These are phyloP conservation scores for Claviceps arundinis DNA, from an alignment of 2,329 filamentous ascomycete species.

Conservation along the genomic window DNA sequence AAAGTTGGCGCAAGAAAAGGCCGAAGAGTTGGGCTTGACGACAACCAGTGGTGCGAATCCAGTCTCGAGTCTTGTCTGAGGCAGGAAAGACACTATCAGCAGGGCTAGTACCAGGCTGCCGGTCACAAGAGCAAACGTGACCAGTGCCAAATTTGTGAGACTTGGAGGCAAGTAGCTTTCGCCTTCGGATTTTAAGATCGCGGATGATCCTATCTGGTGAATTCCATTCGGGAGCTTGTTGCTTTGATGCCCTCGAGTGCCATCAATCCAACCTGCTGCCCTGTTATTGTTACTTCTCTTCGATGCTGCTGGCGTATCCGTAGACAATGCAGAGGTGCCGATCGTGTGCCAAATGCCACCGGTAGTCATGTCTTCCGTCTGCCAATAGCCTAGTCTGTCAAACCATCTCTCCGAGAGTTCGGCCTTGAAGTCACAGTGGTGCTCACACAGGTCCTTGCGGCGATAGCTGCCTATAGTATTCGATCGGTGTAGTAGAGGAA, in stretches of 20 bases:
- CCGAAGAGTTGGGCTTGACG: conserved; percentile 43
- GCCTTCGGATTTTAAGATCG: conserved; percentile 12
- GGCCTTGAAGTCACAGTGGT: conserved; percentile 37
- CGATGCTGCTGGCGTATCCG: conserved; percentile 39
- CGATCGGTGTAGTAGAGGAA: conserved; percentile 65
- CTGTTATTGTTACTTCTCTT: neutral
- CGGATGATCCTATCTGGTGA: conserved; percentile 13
- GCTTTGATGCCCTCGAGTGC: conserved; percentile 8
- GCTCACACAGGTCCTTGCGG: conserved; percentile 45
- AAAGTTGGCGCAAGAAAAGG: conserved; percentile 81
- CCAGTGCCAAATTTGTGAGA: conserved; percentile 51
- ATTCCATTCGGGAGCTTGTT: conserved; percentile 20
- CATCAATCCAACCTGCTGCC: neutral
- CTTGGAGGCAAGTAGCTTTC: conserved; percentile 67
- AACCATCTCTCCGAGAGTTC: conserved; percentile 42
- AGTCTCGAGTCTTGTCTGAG: conserved; percentile 45
- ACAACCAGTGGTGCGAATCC: conserved; percentile 62
- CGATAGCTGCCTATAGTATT: conserved; percentile 65
- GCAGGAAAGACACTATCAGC: conserved; percentile 66
- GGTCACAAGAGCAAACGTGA: conserved; percentile 49
- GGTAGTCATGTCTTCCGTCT: conserved; percentile 47
- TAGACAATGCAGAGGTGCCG: conserved; percentile 37
- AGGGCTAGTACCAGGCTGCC: conserved; percentile 54
- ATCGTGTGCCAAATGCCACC: conserved; percentile 68
- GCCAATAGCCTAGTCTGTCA: conserved; percentile 80